Evolutionary conservation across 345 rosid species (phyloP).

Genomic region (Brassica rapa): DNA sequence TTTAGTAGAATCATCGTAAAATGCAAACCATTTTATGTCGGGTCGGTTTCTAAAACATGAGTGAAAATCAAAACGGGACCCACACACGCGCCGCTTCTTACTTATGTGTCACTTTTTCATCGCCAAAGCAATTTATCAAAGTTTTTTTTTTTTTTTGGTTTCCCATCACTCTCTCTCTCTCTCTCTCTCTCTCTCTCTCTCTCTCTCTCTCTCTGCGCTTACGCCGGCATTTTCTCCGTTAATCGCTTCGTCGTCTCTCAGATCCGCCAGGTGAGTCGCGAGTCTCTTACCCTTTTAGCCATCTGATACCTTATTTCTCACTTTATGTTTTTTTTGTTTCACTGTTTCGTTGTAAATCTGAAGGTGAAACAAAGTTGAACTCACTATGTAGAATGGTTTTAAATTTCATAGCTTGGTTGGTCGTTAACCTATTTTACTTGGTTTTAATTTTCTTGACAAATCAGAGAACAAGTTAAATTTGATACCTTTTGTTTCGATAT

Average conservation of each 20-base stretch:
- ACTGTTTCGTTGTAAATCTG: slow-evolving; percentile 19
- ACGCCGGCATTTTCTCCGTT: slow-evolving; percentile 21
- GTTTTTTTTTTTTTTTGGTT: neutral
- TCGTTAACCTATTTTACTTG: neutral
- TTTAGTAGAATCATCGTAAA: too few species aligned
- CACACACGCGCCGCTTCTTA: slow-evolving; percentile 30
- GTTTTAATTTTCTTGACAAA: neutral
- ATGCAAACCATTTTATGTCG: neutral
- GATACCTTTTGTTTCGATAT: neutral
- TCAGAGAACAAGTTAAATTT: neutral
- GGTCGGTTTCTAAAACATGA: slow-evolving; percentile 24
- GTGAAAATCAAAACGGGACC: slow-evolving; percentile 29
- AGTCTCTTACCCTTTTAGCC: neutral
- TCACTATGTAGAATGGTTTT: neutral
- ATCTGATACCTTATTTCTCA: neutral
- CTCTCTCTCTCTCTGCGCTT: slow-evolving; percentile 8
- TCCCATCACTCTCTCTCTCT: neutral
- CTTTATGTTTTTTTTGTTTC: neutral
- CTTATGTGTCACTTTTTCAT: slow-evolving; percentile 1
- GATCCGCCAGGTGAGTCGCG: slow-evolving; percentile 24
- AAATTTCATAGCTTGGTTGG: neutral
- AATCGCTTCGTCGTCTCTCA: neutral
- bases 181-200: neutral
- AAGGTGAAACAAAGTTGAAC: neutral
- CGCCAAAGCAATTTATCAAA: slow-evolving; percentile 15